A percentile compares a stretch with the other conserved stretches of the same genome.
Conservation (phyloP, 495 filamentous ascomycete species). For the Neurospora sp. region DNA sequence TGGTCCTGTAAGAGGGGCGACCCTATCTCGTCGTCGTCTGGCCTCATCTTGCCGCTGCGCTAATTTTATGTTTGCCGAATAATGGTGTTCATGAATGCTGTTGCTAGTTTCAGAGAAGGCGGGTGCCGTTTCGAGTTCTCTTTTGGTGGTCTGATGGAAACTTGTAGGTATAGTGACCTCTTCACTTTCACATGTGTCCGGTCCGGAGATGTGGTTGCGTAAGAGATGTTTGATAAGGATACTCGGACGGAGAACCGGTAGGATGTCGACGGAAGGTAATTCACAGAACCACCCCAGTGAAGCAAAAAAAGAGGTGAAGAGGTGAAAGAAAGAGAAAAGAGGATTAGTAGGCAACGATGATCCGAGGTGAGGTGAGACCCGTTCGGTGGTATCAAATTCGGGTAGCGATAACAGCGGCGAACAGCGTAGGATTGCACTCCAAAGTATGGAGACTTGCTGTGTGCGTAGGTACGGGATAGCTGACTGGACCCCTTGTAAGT, state of each 20-base stretch:
- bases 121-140: neutral
- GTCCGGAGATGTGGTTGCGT: neutral
- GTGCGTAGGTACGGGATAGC: neutral
- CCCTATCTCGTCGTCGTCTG: neutral
- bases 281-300: neutral
- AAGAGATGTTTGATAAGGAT: neutral
- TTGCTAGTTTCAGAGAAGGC: neutral
- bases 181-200: neutral
- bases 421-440: neutral
- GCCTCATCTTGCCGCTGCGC: conserved; percentile 5
- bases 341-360: neutral
- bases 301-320: neutral
- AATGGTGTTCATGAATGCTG: neutral
- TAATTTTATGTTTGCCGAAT: neutral
- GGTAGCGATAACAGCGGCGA: neutral
- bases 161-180: neutral
- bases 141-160: neutral
- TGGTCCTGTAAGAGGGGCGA: conserved; percentile 1
- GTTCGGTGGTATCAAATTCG: neutral
- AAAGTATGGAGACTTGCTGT: neutral
- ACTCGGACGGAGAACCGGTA: neutral
- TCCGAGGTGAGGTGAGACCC: neutral
- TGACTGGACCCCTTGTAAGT: neutral
- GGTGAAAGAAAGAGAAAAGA: neutral
- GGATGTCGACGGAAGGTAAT: neutral